A percentile compares a stretch with the other conserved stretches of the same genome.
These are phyloP conservation scores for Xylaria cubensis DNA, from an alignment of 495 filamentous ascomycete species.

Conservation along the genomic window DNA sequence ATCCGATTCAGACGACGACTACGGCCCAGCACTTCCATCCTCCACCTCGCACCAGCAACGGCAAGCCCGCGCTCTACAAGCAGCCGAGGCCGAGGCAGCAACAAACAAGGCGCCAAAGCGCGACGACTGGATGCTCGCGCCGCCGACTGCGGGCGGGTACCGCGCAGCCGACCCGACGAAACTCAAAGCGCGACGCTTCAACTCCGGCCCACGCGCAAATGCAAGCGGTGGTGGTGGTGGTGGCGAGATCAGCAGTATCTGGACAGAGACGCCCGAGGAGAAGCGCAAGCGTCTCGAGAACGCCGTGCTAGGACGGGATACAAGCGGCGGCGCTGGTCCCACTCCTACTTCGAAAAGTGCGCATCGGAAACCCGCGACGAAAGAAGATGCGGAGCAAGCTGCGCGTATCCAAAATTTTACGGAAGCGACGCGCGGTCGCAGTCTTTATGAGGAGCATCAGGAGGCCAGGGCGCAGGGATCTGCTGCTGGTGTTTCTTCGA, in stretches of 20 bases:
- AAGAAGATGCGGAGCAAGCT: slow-evolving; percentile 53
- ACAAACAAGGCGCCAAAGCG: slow-evolving; percentile 54
- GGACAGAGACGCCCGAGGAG: slow-evolving; percentile 92
- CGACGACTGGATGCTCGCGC: slow-evolving; percentile 95
- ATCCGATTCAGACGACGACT: slow-evolving; percentile 53
- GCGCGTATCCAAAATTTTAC: slow-evolving; percentile 44
- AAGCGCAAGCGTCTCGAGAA: slow-evolving; percentile 81
- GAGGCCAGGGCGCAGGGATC: not conserved
- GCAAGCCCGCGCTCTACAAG: slow-evolving; percentile 33
- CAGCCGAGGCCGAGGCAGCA: slow-evolving; percentile 32
- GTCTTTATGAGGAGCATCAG: slow-evolving; percentile 69
- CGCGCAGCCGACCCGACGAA: slow-evolving; percentile 82
- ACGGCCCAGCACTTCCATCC: slow-evolving; percentile 82
- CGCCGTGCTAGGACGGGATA: slow-evolving; percentile 78
- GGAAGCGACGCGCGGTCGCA: slow-evolving; percentile 63
- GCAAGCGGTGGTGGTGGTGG: slow-evolving; percentile 36
- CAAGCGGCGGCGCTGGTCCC: not conserved
- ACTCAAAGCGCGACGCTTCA: slow-evolving; percentile 82
- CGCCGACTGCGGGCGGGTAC: slow-evolving; percentile 69
- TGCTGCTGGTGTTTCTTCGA: not conserved
- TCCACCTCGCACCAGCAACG: slow-evolving; percentile 36
- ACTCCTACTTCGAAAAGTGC: not conserved
- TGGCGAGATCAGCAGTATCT: slow-evolving; percentile 66
- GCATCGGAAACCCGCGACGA: not conserved
- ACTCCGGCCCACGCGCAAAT: slow-evolving; percentile 60